phyloP scores from a whole-genome alignment of 768 basidiomycete genomes.

The Termitomyces sp. region DNA sequence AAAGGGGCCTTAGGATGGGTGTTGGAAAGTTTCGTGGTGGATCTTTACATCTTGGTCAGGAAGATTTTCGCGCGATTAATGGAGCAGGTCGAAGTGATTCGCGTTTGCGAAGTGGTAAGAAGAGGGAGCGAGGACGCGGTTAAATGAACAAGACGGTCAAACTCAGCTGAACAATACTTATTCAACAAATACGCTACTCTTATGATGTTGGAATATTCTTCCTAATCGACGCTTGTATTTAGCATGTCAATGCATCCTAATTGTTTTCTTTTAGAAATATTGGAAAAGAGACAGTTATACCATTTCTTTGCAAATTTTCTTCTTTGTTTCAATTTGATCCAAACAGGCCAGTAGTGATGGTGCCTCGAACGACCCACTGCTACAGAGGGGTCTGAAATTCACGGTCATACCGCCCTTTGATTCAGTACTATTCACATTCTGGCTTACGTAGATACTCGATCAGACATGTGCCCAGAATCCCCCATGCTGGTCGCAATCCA shows the following conservation, averaged over 20 bases:
- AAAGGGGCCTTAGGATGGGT: constrained; percentile 70
- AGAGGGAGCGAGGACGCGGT: constrained; percentile 16
- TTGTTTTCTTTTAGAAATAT: not conserved
- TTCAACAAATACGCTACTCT: not conserved
- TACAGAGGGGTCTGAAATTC: too few species aligned
- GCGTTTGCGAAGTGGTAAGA: constrained; percentile 15
- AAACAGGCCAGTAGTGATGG: too few species aligned
- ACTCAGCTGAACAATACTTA: not conserved
- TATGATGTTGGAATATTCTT: not conserved
- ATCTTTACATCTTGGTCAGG: constrained; percentile 53
- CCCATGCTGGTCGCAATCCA: too few species aligned
- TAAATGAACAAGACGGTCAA: not conserved
- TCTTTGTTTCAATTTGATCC: too few species aligned
- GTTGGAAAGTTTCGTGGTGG: constrained; percentile 73
- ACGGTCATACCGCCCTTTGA: too few species aligned
- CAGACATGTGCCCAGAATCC: too few species aligned
- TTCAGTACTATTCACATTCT: too few species aligned
- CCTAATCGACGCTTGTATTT: not conserved
- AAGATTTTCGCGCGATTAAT: constrained; percentile 45
- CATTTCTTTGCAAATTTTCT: too few species aligned
- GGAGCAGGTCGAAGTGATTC: constrained; percentile 19
- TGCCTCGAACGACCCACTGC: too few species aligned
- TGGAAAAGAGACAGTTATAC: too few species aligned
- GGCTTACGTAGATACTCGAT: too few species aligned
- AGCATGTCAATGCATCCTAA: not conserved